Conservation (phyloP, 768 basidiomycete genomes). For the Tricholoma terreum region DNA sequence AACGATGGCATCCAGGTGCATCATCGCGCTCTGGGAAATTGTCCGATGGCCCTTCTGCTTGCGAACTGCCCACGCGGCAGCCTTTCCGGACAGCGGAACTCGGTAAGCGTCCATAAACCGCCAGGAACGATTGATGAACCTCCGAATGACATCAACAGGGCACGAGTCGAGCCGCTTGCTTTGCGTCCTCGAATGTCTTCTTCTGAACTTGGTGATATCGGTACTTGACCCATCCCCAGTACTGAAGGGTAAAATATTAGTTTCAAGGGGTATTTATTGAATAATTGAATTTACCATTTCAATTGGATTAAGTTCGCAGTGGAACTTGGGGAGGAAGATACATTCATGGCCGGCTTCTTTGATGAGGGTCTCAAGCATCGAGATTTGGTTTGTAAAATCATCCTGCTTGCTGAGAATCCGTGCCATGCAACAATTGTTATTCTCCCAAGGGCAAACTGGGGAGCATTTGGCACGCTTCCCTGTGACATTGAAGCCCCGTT, state of each 20-base stretch:
- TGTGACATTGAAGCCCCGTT: conserved; percentile 36
- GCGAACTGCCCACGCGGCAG: conserved; percentile 31
- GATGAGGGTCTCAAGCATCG: conserved; percentile 30
- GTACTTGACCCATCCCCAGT: too few species aligned
- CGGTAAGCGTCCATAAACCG: conserved; percentile 34
- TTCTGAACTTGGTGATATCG: too few species aligned
- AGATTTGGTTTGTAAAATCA: conserved; percentile 35
- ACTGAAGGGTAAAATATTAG: too few species aligned
- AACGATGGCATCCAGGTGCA: conserved; percentile 29
- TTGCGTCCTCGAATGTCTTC: too few species aligned
- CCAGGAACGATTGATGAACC: conserved; percentile 30
- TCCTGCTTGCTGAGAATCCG: conserved; percentile 32
- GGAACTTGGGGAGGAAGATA: too few species aligned
- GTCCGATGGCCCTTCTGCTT: conserved; percentile 33
- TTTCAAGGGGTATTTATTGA: too few species aligned
- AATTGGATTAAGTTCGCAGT: conserved; percentile 46
- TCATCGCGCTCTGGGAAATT: conserved; percentile 29
- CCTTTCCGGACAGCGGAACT: conserved; percentile 31
- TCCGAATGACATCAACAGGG: too few species aligned
- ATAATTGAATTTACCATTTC: conserved; percentile 31
- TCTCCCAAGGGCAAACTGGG: conserved; percentile 36
- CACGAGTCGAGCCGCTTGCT: too few species aligned
- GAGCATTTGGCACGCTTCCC: conserved; percentile 32
- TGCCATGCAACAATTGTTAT: conserved; percentile 32
- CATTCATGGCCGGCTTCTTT: conserved; percentile 28